Evolutionary conservation across 208 protist genomes (phyloP).

Genomic region (Crithidia fasciculata): DNA sequence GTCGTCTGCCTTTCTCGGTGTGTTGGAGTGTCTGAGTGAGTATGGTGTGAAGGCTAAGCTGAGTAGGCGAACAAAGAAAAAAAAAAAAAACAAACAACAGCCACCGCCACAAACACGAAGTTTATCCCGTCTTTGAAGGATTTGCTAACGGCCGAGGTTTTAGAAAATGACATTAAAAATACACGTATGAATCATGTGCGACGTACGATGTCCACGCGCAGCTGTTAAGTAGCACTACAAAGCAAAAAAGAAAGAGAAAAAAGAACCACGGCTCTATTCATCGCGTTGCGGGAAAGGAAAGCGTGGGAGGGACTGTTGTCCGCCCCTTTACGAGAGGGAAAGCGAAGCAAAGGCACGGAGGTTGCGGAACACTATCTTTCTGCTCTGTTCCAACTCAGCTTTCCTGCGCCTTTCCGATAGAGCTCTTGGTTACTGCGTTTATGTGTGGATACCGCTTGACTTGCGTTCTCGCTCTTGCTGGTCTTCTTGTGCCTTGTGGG

Average conservation of each 20-base stretch:
- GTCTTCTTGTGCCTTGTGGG: no score
- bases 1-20: background rate
- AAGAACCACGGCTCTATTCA: background rate
- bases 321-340: no score
- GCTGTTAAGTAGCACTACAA: slow-evolving; percentile 1
- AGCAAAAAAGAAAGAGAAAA: slow-evolving; percentile 14
- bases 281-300: no score
- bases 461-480: no score
- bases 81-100: slow-evolving; percentile 5
- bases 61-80: background rate
- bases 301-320: no score
- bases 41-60: slow-evolving; percentile 6
- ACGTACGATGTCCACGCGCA: slow-evolving; percentile 10
- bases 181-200: background rate
- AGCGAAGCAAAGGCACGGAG: no score
- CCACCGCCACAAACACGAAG: background rate
- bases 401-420: no score
- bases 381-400: no score
- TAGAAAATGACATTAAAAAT: slow-evolving; percentile 2
- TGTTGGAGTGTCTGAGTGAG: background rate
- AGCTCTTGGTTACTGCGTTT: no score
- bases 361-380: no score
- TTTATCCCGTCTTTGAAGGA: slow-evolving; percentile 12
- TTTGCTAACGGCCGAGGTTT: slow-evolving; percentile 4
- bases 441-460: no score